Evolutionary conservation across 2,329 filamentous ascomycete species (phyloP), one percentile per base, ranked within the genome.

Genomic region (Rutstroemia sp.): DNA sequence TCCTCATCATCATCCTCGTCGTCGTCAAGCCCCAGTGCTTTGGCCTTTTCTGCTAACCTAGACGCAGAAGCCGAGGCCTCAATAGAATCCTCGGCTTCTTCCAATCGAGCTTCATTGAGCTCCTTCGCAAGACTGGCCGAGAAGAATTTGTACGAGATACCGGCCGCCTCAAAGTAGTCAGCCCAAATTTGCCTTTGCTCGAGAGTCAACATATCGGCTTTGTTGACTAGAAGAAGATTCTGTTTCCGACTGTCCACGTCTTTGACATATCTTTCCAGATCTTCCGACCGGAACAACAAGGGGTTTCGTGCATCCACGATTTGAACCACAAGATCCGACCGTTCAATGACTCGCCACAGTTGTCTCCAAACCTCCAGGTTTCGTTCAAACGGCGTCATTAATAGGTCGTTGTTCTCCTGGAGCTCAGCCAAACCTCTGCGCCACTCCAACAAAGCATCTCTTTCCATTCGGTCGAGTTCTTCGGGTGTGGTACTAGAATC

Each of bases 311-410:
- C 94, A 75, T 99, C 94, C 54, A 99, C 94, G 75, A 99, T 99
- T 76, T 99, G 94, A 38, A 99, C 94, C 3, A 99, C 83, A 42
- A 99, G 76, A 71, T 99, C 94, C 16, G 91, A 96, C 59, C 94
- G 81, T 77, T 99, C 94, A 66, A 99, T 96, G 58, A 99, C 94
- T 74, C 94, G 84, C 94, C 94, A 99, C 65, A 99, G 70, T 73
- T 99, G 94, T 70, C 94, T 85, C 94, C 94, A 99, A 27, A 99
- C 94, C 69, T 99, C 95, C 60, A 99, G 70, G 70, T 99, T 99
- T 58, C 94, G 83, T 78, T 99, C 94, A 68, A 99, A 99, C 0
- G 94, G 94, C 0, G 94, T 99, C 90, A 99, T 92, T 54, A 99
- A 80, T 56, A 99, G 74, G 71, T 99, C 94, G 58, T 96, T 86